Base-by-base conservation (phyloP, 2,329 filamentous ascomycete genomes). In the Alternaria atra region DNA sequence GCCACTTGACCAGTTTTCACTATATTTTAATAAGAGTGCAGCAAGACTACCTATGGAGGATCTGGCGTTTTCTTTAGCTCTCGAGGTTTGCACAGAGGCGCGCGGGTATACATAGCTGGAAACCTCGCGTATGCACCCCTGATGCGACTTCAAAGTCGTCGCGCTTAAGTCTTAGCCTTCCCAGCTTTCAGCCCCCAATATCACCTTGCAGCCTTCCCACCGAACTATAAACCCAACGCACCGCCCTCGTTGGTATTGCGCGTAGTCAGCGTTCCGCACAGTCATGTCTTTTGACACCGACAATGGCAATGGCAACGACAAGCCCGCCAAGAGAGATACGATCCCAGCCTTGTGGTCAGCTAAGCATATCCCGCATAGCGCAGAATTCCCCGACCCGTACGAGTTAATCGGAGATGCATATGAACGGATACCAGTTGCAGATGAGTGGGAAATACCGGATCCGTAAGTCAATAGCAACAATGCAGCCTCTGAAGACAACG, bases 351-450 rank as follows among this genome's bases (percentile, higher is more conserved):
- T 58, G 10, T 58, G 60, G 56, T 60, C 55, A 8, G 42, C 60
- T 6, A 65, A 52, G 52, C 17, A 35, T 5, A 58, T 65, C 30
- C 63, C 67, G n/a, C 54, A 65, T 43, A 61, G 46, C 6, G 50
- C 47, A 30, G 27, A 60, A 2, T 60, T 61, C 37, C 34, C 42
- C 9, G 65, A 71, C 40, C 64, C 61, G 5, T 71, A 71, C 40
- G 46, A 39, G 35, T 37, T 65, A 20, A 65, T 66, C 47, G 71
- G 71, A 17, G 68, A 69, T 15, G 70, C 65, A 42, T 73, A 70
- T 29, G 55, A 65, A 12, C 63, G 61, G 2, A 52, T 30, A 37
- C 37, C 42, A 25, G 48, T 29, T 25, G 60, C 61, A 7, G 34
- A 60, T 20, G 53, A 66, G 30, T 72, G 70, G 70, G 67, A 71